Percentiles rank a stretch among this genome's conserved stretches.
phyloP scores from a whole-genome alignment of 2,329 filamentous ascomycete genomes.

The Penicillium brevicompactum region DNA sequence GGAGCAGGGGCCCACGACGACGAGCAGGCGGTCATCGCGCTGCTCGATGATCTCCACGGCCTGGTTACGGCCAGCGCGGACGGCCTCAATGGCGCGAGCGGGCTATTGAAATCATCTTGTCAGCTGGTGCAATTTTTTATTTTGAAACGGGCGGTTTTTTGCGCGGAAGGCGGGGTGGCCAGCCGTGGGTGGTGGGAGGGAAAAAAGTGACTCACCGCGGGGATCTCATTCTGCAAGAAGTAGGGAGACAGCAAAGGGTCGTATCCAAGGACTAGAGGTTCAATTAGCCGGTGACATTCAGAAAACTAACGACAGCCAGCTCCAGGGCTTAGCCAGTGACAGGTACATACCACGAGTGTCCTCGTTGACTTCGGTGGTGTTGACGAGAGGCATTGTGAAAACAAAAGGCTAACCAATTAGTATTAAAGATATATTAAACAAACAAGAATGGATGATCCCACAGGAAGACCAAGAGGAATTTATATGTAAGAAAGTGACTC shows the following conservation, averaged over 20 bases:
- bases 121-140: constrained; percentile 13
- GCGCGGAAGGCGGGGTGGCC: constrained; percentile 63
- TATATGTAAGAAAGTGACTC: neutral
- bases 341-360: constrained; percentile 46
- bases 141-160: constrained; percentile 56
- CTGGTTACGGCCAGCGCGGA: constrained; percentile 52
- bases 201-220: constrained; percentile 59
- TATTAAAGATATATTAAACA: neutral
- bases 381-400: constrained; percentile 45
- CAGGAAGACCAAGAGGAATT: neutral
- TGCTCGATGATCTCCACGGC: constrained; percentile 73
- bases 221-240: constrained; percentile 83
- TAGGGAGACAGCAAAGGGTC: constrained; percentile 89
- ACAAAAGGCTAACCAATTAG: constrained; percentile 4
- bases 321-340: neutral
- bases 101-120: constrained; percentile 32
- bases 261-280: constrained; percentile 78
- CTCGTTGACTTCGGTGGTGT: constrained; percentile 45
- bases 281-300: constrained; percentile 1
- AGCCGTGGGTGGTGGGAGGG: constrained; percentile 37
- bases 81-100: constrained; percentile 42
- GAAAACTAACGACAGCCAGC: no score
- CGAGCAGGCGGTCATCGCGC: constrained; percentile 81
- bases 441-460: neutral
- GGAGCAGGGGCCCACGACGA: constrained; percentile 93